phyloP scores from a whole-genome alignment of 768 basidiomycete species.

The Leccinum longicurvipes region DNA sequence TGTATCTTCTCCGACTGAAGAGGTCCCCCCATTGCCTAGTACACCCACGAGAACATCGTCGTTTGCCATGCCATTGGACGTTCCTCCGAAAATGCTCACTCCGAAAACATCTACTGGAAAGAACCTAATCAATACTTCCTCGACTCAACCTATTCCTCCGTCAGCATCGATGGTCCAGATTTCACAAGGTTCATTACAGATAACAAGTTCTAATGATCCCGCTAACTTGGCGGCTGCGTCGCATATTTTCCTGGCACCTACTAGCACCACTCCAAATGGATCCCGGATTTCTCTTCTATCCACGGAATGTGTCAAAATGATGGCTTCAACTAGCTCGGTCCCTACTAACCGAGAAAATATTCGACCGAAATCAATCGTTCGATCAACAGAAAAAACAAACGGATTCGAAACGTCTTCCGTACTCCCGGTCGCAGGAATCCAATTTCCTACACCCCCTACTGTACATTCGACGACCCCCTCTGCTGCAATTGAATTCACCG shows the following conservation, averaged over 20 bases:
- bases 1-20: slow-evolving; percentile 15
- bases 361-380: slow-evolving; percentile 30
- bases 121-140: neutral
- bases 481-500: slow-evolving; percentile 20
- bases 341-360: neutral
- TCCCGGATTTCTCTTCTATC: slow-evolving; percentile 29
- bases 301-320: slow-evolving; percentile 13
- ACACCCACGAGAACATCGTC: slow-evolving; percentile 21
- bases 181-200: slow-evolving; percentile 16
- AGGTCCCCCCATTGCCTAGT: slow-evolving; percentile 25
- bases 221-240: slow-evolving; percentile 14
- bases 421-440: slow-evolving; percentile 7
- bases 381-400: slow-evolving; percentile 23
- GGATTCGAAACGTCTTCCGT: slow-evolving; percentile 14
- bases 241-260: slow-evolving; percentile 4
- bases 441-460: slow-evolving; percentile 1
- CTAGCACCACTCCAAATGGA: neutral
- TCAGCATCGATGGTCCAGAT: slow-evolving; percentile 24
- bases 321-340: neutral
- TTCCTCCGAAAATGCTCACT: slow-evolving; percentile 3
- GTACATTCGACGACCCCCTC: slow-evolving; percentile 19
- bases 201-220: slow-evolving; percentile 8
- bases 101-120: slow-evolving; percentile 17
- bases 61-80: neutral
- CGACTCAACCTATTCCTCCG: slow-evolving; percentile 25